Base-by-base conservation (phyloP, 768 basidiomycete genomes). In the Termitomyces sp. region DNA sequence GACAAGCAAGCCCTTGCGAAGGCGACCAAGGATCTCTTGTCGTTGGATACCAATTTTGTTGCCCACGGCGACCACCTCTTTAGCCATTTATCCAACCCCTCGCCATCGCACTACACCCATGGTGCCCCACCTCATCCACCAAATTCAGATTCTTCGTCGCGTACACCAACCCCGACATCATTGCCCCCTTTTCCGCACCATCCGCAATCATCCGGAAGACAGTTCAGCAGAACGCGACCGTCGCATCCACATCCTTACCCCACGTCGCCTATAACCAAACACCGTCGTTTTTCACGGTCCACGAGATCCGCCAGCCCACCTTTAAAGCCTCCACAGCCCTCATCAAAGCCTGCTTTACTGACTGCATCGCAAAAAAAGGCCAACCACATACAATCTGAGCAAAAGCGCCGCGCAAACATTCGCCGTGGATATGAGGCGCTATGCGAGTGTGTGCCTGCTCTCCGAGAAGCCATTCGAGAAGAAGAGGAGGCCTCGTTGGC, bases 351-450 rank as follows among this genome's bases (percentile, higher is more conserved):
- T 32, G 66, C 79, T 1, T 77, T 94, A 26, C 80, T 95, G 26
- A 86, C 88, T 1, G 83, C 90, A 0, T 86, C 88, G 2, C 91
- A 94, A 77, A 95, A 95, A 69, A 92, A 94, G 68, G 88, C 88
- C 42, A 95, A 95, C 65, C 94, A 97, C 67, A 96, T 97, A 63
- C 89, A 92, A 64, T 90, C 87, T 2, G 94, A 97, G 74, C 93
- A 96, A 75, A 95, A 95, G 70, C 86, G 94, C 26, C 84, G 94
- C 33, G 92, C 92, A 14, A 94, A 94, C 65, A 96, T 97, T 53
- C 80, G 92, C 12, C 75, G 86, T 40, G 94, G 93, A 12, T 96
- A 96, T 68, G 94, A 95, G 64, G 85, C 88, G 7, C 77, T 97
- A 0, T 94, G 93, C 65, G 87, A 87, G 26, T 83, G 84, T 28